phyloP scores from a whole-genome alignment of 2,329 filamentous ascomycete species.

The Cercospora sesami region DNA sequence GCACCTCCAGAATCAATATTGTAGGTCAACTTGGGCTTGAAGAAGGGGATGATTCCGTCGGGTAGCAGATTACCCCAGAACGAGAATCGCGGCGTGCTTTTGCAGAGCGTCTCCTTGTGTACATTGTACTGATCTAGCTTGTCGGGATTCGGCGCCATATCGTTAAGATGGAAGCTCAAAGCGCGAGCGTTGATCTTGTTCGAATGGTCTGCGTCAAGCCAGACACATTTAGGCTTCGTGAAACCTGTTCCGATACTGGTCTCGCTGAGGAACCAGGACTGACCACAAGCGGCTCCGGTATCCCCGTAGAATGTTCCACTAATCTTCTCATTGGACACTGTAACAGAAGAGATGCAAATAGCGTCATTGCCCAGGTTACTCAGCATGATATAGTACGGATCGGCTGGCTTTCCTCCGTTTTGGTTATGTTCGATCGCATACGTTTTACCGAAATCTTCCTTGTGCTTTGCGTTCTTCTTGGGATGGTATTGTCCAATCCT shows the following conservation, averaged over 20 bases:
- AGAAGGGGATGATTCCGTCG: slow-evolving; percentile 3
- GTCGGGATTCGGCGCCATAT: neutral
- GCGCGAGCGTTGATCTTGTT: slow-evolving; percentile 9
- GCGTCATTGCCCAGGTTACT: slow-evolving; percentile 10
- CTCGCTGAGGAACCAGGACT: slow-evolving; percentile 9
- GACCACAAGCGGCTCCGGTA: slow-evolving; percentile 5
- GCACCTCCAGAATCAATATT: neutral
- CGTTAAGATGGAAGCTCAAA: slow-evolving; percentile 8
- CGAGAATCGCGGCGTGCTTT: slow-evolving; percentile 7
- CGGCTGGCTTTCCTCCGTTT: neutral
- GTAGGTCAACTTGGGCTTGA: slow-evolving; percentile 1
- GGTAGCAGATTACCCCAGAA: slow-evolving; percentile 6
- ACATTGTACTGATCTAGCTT: neutral
- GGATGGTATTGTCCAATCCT: slow-evolving; percentile 10
- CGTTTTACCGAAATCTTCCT: neutral
- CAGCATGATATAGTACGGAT: slow-evolving; percentile 1
- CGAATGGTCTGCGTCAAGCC: slow-evolving; percentile 11
- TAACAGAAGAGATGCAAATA: slow-evolving; percentile 7
- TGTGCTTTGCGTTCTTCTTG: slow-evolving; percentile 3
- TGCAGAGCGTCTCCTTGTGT: neutral
- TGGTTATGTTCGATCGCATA: slow-evolving; percentile 5
- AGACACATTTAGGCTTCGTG: slow-evolving; percentile 7
- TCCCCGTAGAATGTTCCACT: slow-evolving; percentile 4
- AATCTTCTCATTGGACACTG: neutral
- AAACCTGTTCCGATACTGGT: neutral